Evolutionary conservation across 140 eudicot genomes (phyloP), one percentile per base, ranked within the genome.

Genomic region (Senecio squalidus): DNA sequence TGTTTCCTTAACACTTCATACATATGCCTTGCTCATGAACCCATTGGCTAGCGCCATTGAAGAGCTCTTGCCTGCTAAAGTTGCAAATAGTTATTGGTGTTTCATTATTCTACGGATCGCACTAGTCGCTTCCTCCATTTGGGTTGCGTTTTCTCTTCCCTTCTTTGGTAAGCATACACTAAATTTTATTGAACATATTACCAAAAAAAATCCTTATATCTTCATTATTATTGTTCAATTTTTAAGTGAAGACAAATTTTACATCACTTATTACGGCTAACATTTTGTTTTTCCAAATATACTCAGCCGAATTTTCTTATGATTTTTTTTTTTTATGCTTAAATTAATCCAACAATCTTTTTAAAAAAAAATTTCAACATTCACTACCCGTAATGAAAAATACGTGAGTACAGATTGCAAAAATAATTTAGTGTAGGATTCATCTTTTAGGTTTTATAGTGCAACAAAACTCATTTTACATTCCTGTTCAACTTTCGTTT

Each of bases 31-130:
- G 55, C 51, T 86, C 61, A 69, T 91, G 94, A 91, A 91, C 61
- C 98, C 98, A 18, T 53, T 91, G 79, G 98, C 96, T 17, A 77
- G 96, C 74, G 75, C 96, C 40, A 78, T 91, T 25, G 98, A 91
- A 66, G 98, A 91, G 82, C 48, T 86, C 67, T 72, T 91, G 74
- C 96, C 98, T 47, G n/a, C 41, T 46, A 51, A 67, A 27, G 26
- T 81, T 31, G 69, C 96, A 4, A 63, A 30, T 18, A 81, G 69
- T 31, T 23, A 20, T 61, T 75, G 83, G 89, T 62, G 79, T 60
- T 83, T 63, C 34, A 49, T 77, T 59, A 70, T 64, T 65, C 67
- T 91, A 25, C 77, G 98, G 80, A 75, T 80, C 9, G 75, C 81
- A n/a, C 82, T 91, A 6, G 94, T 91, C 20, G 39, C 75, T 17